Percentiles rank a stretch among this genome's conserved stretches.
phyloP scores from a whole-genome alignment of 2,329 filamentous ascomycete genomes.

The Diaporthe sp. region DNA sequence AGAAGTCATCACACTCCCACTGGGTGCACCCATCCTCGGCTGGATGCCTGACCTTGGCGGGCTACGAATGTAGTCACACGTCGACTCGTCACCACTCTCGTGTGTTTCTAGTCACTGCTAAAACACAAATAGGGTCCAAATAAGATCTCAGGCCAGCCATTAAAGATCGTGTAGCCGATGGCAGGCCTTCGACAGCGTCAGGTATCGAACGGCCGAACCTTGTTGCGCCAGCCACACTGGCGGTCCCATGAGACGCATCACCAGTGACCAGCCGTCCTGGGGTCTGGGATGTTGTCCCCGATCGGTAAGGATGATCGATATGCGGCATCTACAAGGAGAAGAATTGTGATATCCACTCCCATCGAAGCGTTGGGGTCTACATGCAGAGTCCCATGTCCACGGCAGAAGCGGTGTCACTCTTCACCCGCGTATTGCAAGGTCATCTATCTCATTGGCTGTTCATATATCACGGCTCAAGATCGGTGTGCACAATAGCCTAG shows the following conservation, averaged over 20 bases:
- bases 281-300: neutral
- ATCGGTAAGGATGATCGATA: neutral
- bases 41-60: neutral
- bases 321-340: neutral
- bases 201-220: neutral
- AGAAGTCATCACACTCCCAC: neutral
- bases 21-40: neutral
- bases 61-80: too few relatives aligned
- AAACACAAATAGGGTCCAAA: neutral
- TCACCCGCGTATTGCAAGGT: neutral
- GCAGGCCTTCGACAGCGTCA: neutral
- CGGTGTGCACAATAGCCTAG: conserved; percentile 7
- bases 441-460: neutral
- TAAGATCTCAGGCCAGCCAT: neutral
- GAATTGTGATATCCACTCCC: neutral
- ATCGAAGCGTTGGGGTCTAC: neutral
- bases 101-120: neutral
- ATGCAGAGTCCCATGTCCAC: conserved; percentile 12
- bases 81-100: neutral
- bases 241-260: neutral
- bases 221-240: neutral
- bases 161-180: neutral
- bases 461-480: neutral
- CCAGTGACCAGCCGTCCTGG: neutral
- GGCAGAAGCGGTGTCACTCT: conserved; percentile 17